These are phyloP conservation scores for Trypanosoma avium DNA, from an alignment of 208 protist species.

Conservation along the genomic window DNA sequence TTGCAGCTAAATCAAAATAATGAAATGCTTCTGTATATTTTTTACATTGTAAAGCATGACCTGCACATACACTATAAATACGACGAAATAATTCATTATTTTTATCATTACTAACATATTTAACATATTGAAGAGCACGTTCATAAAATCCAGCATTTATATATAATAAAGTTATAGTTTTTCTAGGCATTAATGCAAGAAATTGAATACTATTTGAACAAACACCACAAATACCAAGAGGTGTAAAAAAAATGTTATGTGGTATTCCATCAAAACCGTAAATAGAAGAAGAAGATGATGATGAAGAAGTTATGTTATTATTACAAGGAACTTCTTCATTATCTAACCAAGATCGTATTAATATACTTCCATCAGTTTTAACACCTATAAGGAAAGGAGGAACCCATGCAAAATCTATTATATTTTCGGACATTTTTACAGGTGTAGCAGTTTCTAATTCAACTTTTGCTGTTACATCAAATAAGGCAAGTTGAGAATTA, in stretches of 20 bases:
- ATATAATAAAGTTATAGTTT: slow-evolving; percentile 9
- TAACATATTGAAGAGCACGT: slow-evolving; percentile 8
- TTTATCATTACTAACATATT: neutral
- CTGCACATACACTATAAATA: slow-evolving; percentile 26
- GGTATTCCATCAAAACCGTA: slow-evolving; percentile 2
- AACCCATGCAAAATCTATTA: slow-evolving; percentile 24
- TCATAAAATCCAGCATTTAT: slow-evolving; percentile 16
- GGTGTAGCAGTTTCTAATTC: neutral
- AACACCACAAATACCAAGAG: slow-evolving; percentile 1
- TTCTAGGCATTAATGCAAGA: slow-evolving; percentile 6
- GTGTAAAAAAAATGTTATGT: neutral
- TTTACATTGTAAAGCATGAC: slow-evolving; percentile 20
- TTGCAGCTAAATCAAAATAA: slow-evolving; percentile 28
- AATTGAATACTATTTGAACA: slow-evolving; percentile 3
- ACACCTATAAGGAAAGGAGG: slow-evolving; percentile 24
- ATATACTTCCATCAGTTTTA: slow-evolving; percentile 7
- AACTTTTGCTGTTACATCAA: neutral
- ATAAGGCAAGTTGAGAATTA: slow-evolving; percentile 4
- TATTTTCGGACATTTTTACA: slow-evolving; percentile 11
- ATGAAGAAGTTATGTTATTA: neutral
- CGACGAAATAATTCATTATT: neutral
- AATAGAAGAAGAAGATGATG: neutral
- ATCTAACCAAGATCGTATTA: slow-evolving; percentile 19
- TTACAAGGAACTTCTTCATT: slow-evolving; percentile 5
- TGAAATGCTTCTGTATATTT: slow-evolving; percentile 28